A percentile compares a stretch with the other conserved stretches of the same genome.
phyloP scores from a whole-genome alignment of 108 stramenopile genomes.

The Discostella pseudostelligera region DNA sequence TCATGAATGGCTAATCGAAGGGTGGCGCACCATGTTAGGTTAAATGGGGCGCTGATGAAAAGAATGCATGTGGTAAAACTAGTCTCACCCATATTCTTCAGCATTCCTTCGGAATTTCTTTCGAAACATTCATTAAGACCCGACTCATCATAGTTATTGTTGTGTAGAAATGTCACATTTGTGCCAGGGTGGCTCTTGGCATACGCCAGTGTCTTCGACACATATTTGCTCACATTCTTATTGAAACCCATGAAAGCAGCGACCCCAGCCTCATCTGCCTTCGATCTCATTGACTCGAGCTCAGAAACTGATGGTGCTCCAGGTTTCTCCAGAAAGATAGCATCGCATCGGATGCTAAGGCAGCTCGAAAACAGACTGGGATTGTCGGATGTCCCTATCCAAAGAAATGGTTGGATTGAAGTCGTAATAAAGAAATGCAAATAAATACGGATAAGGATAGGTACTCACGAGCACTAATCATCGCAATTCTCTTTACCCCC shows the following conservation, averaged over 20 bases:
- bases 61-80: not conserved
- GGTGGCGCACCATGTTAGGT: not conserved
- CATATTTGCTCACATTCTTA: conserved; percentile 82
- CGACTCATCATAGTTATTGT: conserved; percentile 68
- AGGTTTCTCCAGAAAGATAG: conserved; percentile 84
- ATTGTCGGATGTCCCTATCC: conserved; percentile 64
- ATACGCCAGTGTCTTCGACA: conserved; percentile 51
- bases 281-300: conserved; percentile 56
- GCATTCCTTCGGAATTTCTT: conserved; percentile 84
- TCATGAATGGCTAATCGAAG: conserved; percentile 77
- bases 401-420: not conserved
- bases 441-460: not conserved
- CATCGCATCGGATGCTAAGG: conserved; percentile 48
- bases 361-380: conserved; percentile 57
- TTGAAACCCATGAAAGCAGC: conserved; percentile 82
- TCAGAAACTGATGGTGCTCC: conserved; percentile 81
- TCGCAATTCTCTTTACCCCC: conserved; percentile 35
- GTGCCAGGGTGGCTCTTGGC: conserved; percentile 29
- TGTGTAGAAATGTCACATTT: conserved; percentile 72
- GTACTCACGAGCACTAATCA: conserved; percentile 59
- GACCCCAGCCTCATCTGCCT: conserved; percentile 41
- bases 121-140: conserved; percentile 78
- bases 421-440: not conserved
- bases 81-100: conserved; percentile 75
- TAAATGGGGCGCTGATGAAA: not conserved